Conservation (phyloP, 75 land plant species). For the Adiantum capillusveneris region DNA sequence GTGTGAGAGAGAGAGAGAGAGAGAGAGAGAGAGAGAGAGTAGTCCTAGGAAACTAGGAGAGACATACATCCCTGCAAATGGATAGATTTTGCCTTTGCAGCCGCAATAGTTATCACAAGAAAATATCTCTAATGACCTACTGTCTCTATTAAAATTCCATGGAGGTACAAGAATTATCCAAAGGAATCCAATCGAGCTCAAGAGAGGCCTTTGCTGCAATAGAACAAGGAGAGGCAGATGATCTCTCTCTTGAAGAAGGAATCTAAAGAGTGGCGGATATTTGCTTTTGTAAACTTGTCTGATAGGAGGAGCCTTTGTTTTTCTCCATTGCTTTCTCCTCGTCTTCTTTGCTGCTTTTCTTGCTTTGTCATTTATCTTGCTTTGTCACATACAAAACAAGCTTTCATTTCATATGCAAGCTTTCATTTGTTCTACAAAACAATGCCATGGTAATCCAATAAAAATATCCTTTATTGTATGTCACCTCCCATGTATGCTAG, state of each 20-base stretch:
- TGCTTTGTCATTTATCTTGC: too few species aligned
- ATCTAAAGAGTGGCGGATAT: too few species aligned
- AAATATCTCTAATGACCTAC: background rate
- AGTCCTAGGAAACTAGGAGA: background rate
- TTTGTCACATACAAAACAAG: too few species aligned
- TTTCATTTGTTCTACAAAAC: background rate
- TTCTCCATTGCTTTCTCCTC: too few species aligned
- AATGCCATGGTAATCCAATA: background rate
- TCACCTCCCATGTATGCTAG: background rate
- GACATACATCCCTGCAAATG: background rate
- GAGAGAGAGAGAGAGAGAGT: too few species aligned
- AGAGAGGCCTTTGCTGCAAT: background rate
- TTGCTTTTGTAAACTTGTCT: too few species aligned
- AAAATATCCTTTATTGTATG: background rate
- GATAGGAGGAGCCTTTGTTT: too few species aligned
- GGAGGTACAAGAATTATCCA: background rate
- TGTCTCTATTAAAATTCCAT: background rate
- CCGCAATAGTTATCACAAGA: background rate
- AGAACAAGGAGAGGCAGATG: background rate
- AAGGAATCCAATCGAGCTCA: background rate
- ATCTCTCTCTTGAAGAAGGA: background rate
- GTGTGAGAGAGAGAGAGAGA: too few species aligned
- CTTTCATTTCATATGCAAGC: background rate
- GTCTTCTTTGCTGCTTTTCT: too few species aligned
- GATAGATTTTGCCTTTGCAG: background rate